Evolutionary conservation across 2,329 filamentous ascomycete genomes (phyloP), one percentile per base, ranked within the genome.

Genomic region (Diplodia intermedia): DNA sequence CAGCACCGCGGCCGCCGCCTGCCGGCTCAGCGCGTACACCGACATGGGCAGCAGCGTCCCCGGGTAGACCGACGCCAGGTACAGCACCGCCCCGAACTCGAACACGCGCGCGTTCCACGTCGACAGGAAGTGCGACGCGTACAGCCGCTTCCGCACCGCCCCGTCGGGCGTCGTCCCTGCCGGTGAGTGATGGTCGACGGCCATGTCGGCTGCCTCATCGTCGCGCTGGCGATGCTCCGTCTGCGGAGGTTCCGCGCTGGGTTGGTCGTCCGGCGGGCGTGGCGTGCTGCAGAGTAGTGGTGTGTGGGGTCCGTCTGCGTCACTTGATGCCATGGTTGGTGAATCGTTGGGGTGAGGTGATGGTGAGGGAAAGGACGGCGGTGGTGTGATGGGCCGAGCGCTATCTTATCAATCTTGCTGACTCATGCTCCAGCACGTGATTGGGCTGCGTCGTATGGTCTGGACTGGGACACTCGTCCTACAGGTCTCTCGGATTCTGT

Each of bases 11-110:
- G 88, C 88, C 0, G 87, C 81, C 0, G 82, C 78, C 6, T 86
- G 83, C 26, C 90, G 85, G 5, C 84, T 80, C 7, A 92, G 78
- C 0, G 90, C 90, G 73, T 92, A 93, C n/a, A 89, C 79, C 0
- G 90, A 91, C 67, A 89, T 83, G 43, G 87, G 89, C 26, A 90
- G 81, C 26, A 93, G 79, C 0, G 89, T 91, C 0, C 82, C 72
- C 0, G 82, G 82, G 60, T 79, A 84, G 38, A 83, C 80, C 4
- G 74, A 71, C 2, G 81, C 81, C 0, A 85, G 76, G 71, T 84
- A 85, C 14, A 85, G 76, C 14, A 84, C 80, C n/a, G 82, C 80
- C 40, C 80, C 82, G 69, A 85, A 84, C 70, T 85, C 83, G 72
- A 84, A 84, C 1, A 78, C 75, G 23, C 83, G 77, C 1, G 81